phyloP scores from a whole-genome alignment of 768 basidiomycete genomes.

The Tricholoma flavovirens region DNA sequence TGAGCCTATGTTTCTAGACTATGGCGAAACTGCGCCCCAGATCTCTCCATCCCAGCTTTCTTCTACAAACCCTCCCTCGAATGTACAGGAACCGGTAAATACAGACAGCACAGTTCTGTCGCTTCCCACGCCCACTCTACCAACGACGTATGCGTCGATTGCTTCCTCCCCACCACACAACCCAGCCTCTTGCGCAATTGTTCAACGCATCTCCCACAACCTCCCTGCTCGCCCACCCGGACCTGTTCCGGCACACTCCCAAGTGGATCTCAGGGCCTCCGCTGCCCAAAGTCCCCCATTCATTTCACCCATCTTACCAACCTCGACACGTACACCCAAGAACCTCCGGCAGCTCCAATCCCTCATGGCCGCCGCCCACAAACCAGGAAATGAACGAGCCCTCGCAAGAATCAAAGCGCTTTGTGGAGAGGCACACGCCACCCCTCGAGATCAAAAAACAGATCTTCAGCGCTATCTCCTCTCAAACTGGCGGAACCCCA shows the following conservation, averaged over 20 bases:
- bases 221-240: not conserved
- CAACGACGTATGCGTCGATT: conserved; percentile 7
- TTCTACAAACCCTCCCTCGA: not conserved
- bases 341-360: conserved; percentile 36
- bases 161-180: conserved; percentile 3
- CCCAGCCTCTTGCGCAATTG: not conserved
- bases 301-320: not conserved
- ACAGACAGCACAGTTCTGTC: not conserved
- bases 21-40: not conserved
- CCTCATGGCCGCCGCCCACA: conserved; percentile 37
- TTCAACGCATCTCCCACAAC: not conserved
- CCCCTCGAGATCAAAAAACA: conserved; percentile 38
- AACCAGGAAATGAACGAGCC: conserved; percentile 35
- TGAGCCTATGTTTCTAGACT: not conserved
- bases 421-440: conserved; percentile 39
- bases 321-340: conserved; percentile 20
- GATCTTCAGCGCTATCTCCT: conserved; percentile 38
- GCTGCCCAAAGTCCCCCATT: not conserved
- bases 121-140: not conserved
- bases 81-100: not conserved
- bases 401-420: conserved; percentile 38
- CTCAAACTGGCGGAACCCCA: conserved; percentile 40
- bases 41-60: not conserved
- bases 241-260: not conserved
- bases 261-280: conserved; percentile 4